A percentile compares a stretch with the other conserved stretches of the same genome.
These are phyloP conservation scores for Tolypocladium paradoxum DNA, from an alignment of 2,329 filamentous ascomycete genomes.

Conservation along the genomic window DNA sequence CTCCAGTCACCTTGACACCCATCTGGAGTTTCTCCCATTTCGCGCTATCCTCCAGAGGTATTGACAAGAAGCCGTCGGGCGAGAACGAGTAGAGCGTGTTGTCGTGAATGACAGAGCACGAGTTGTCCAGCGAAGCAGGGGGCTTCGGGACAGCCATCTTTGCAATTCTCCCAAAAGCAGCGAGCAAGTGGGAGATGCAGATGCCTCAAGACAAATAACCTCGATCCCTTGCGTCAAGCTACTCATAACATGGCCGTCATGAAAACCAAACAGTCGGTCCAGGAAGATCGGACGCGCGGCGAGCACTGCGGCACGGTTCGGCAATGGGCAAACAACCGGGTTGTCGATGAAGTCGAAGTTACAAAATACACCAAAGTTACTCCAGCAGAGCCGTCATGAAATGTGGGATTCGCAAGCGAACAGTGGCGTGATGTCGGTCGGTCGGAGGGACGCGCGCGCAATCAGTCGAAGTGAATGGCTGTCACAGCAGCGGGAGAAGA, in stretches of 20 bases:
- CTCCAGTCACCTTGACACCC: conserved; percentile 63
- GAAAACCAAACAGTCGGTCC: not conserved
- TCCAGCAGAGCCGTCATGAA: not conserved
- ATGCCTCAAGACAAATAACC: not conserved
- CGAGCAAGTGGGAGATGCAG: not conserved
- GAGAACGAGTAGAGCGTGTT: conserved; percentile 81
- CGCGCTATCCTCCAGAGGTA: conserved; percentile 57
- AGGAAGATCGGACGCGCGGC: not conserved
- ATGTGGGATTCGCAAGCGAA: not conserved
- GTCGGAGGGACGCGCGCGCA: not conserved
- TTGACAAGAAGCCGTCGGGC: conserved; percentile 60
- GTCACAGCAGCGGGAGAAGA: not conserved
- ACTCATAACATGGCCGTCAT: conserved; percentile 1
- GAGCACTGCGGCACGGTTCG: not conserved
- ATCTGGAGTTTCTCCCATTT: conserved; percentile 57
- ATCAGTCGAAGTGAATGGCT: not conserved
- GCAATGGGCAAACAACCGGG: not conserved
- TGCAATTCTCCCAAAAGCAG: conserved; percentile 5
- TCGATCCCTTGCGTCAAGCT: not conserved
- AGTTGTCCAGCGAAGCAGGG: conserved; percentile 56
- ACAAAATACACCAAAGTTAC: not conserved
- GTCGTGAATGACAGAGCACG: conserved; percentile 73
- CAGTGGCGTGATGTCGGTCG: not conserved
- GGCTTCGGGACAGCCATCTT: conserved; percentile 66
- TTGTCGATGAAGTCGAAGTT: not conserved